Base-by-base conservation (phyloP, 1,139 yeast species). In the Geotrichum reessii region DNA sequence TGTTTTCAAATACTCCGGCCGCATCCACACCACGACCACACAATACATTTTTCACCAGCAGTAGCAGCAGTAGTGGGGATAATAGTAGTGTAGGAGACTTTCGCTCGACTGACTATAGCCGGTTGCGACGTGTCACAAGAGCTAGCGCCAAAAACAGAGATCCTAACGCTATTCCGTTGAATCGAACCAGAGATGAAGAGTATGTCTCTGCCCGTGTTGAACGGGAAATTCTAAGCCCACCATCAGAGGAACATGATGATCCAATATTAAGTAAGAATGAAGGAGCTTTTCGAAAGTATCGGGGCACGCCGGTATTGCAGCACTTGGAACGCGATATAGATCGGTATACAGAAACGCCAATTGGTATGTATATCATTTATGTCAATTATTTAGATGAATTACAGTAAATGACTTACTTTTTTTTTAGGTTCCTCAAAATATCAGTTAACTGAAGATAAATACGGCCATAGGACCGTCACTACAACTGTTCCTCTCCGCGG, bases 401-500 rank as follows among this genome's bases (percentile, higher is more conserved):
- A 37, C 21, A 37, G 44, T 19, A 37, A 37, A n/a, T 37, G 44
- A 12, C 44, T 37, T 7, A 37, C 44, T 2, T 14, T 9, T 4
- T 12, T 37, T 37, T 37, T 37, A 37, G 44, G 17, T 14, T n/a
- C 44, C 8, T n/a, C 21, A 37, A 17, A 37, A n/a, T 17, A n/a
- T 37, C 44, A 12, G 22, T 37, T 37, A 6, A 37, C 44, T 14
- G 44, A 37, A 12, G 44, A 37, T n/a, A 12, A n/a, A 14, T 37
- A 37, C 17, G 44, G 44, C 19, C 44, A 17, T 5, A 28, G 33
- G 22, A 56, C 58, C 2, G 37, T 52, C 2, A 52, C 58, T 7
- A 56, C 58, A 14, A 48, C 55, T n/a, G 50, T 56, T 21, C 58
- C 58, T 14, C 48, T 56, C 12, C 50, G 56, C 33, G 58, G 52